Percentiles rank a stretch among this genome's conserved stretches.
phyloP scores from a whole-genome alignment of 495 filamentous ascomycete species.

The Evansstolkia leycettana region DNA sequence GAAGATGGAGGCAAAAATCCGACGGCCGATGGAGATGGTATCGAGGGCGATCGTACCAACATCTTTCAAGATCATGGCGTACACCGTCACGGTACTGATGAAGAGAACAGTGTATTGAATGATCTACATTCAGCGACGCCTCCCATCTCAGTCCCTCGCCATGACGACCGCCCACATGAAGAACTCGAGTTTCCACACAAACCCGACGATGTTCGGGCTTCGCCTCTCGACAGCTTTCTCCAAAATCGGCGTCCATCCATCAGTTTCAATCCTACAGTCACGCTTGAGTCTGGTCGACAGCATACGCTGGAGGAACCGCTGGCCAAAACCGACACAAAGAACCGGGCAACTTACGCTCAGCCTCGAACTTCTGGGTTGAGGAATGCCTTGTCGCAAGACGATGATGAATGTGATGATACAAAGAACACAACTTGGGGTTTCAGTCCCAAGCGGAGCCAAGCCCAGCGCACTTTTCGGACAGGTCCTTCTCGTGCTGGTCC shows the following conservation, averaged over 20 bases:
- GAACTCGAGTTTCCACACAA: constrained; percentile 26
- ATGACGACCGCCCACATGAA: constrained; percentile 16
- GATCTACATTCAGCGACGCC: constrained; percentile 34
- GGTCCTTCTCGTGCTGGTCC: constrained; percentile 14
- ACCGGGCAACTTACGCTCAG: constrained; percentile 17
- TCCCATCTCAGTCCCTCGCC: constrained; percentile 34
- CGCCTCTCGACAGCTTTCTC: constrained; percentile 32
- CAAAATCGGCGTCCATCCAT: constrained; percentile 29
- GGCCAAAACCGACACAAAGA: constrained; percentile 17
- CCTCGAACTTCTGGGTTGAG: constrained; percentile 28
- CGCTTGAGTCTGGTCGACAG: constrained; percentile 23
- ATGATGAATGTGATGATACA: constrained; percentile 10
- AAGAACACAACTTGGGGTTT: constrained; percentile 11
- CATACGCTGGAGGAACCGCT: constrained; percentile 28
- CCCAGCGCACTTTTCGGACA: constrained; percentile 17
- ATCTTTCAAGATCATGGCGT: constrained; percentile 27
- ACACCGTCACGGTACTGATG: constrained; percentile 33
- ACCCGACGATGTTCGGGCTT: constrained; percentile 28
- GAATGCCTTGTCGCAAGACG: constrained; percentile 25
- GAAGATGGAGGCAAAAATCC: constrained; percentile 14
- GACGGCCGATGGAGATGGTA: constrained; percentile 25
- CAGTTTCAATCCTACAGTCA: constrained; percentile 29
- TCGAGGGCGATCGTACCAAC: constrained; percentile 33
- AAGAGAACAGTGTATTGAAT: constrained; percentile 32
- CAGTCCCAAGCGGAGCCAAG: constrained; percentile 11